Conservation (phyloP, 2,329 filamentous ascomycete species). For the Lasiodiplodia hormozganensis region DNA sequence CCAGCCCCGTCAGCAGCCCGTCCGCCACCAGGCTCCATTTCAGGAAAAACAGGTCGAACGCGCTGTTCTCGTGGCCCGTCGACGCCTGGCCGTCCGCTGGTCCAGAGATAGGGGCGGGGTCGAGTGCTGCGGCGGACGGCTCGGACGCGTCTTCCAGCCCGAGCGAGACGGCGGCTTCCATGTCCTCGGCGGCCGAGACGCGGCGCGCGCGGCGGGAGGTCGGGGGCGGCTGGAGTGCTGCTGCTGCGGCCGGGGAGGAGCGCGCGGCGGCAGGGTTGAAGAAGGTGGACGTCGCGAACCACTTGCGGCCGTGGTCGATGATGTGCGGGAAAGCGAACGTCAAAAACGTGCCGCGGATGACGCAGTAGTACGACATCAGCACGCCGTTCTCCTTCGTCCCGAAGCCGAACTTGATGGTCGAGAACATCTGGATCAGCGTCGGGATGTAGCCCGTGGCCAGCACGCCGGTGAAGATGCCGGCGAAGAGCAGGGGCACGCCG, state of each 20-base stretch:
- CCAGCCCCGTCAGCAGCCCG: slow-evolving; percentile 67
- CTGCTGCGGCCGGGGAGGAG: neutral
- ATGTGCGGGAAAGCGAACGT: slow-evolving; percentile 54
- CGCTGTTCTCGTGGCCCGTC: slow-evolving; percentile 54
- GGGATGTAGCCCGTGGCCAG: slow-evolving; percentile 73
- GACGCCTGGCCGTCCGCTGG: slow-evolving; percentile 4
- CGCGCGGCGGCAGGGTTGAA: slow-evolving; percentile 29
- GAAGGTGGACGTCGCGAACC: slow-evolving; percentile 56
- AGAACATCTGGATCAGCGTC: slow-evolving; percentile 60
- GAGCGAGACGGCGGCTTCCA: slow-evolving; percentile 54
- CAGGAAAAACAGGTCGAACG: slow-evolving; percentile 72
- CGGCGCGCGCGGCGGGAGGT: slow-evolving; percentile 34
- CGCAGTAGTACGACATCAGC: slow-evolving; percentile 54
- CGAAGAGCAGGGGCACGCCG: slow-evolving; percentile 68
- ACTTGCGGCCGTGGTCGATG: slow-evolving; percentile 50
- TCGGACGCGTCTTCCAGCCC: slow-evolving; percentile 57
- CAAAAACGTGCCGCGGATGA: slow-evolving; percentile 53
- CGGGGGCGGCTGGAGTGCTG: slow-evolving; percentile 15
- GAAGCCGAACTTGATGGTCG: slow-evolving; percentile 54
- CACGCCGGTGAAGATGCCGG: slow-evolving; percentile 71
- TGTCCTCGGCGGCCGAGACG: slow-evolving; percentile 39
- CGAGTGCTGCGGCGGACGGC: slow-evolving; percentile 45
- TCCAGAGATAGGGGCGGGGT: neutral
- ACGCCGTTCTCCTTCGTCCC: slow-evolving; percentile 54
- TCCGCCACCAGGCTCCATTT: slow-evolving; percentile 71